Evolutionary conservation across 192 early-diverging fungal genomes (phyloP).

Genomic region (Geranomyces michiganensis): DNA sequence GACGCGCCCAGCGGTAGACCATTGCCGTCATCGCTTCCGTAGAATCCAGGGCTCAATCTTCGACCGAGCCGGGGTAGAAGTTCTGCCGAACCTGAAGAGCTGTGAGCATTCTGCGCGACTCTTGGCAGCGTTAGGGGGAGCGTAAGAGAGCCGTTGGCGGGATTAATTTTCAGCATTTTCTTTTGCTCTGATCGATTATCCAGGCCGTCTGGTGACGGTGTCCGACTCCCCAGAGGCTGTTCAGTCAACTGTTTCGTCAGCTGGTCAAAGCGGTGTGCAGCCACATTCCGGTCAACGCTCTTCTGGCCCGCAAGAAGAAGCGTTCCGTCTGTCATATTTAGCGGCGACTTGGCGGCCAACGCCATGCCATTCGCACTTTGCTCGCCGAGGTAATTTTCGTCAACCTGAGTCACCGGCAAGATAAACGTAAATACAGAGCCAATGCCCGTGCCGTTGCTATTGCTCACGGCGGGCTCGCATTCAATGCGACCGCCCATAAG

Average conservation of each 20-base stretch:
- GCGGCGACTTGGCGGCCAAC: too few species aligned
- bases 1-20: too few species aligned
- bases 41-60: background rate
- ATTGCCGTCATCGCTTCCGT: background rate
- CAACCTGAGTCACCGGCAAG: conserved; percentile 6
- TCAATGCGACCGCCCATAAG: conserved; percentile 33
- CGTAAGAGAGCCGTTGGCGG: too few species aligned
- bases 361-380: background rate
- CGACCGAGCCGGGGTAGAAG: too few species aligned
- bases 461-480: conserved; percentile 1
- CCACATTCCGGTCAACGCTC: conserved; percentile 8
- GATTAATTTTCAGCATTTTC: too few species aligned
- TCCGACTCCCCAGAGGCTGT: background rate
- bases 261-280: conserved; percentile 4
- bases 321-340: background rate
- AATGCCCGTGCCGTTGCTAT: background rate
- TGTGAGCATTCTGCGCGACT: background rate
- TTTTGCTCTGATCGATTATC: background rate
- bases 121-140: too few species aligned
- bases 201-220: background rate
- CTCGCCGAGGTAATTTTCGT: background rate
- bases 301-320: conserved; percentile 1
- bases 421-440: conserved; percentile 4
- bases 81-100: too few species aligned
- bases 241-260: conserved; percentile 17